phyloP scores from a whole-genome alignment of 2,329 filamentous ascomycete species.

The Dryadomyces quercivorus region DNA sequence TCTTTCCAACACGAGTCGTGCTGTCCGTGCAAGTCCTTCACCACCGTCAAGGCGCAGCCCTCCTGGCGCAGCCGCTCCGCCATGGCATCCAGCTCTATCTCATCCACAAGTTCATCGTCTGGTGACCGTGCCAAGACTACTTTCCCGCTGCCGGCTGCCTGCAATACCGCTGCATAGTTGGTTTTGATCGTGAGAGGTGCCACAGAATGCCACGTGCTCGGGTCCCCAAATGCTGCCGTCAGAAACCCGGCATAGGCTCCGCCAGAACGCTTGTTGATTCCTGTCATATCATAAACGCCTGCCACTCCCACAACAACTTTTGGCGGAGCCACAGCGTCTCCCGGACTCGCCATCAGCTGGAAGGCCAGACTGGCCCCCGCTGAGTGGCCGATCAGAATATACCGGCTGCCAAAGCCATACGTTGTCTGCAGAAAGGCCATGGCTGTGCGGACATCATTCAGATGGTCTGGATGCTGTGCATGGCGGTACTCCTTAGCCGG shows the following conservation, averaged over 20 bases:
- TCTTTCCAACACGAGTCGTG: constrained; percentile 1
- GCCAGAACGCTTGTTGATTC: neutral
- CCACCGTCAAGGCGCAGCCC: neutral
- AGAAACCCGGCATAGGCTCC: neutral
- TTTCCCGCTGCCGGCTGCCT: neutral
- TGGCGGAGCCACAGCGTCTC: neutral
- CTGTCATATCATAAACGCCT: constrained; percentile 1
- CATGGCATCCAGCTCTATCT: neutral
- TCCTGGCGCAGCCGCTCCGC: neutral
- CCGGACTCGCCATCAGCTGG: neutral
- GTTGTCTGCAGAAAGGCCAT: neutral
- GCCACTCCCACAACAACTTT: neutral
- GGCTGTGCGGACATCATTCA: neutral
- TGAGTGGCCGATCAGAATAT: neutral
- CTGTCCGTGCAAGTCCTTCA: neutral
- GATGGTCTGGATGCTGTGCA: constrained; percentile 1
- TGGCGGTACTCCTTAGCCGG: neutral
- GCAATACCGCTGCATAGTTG: neutral
- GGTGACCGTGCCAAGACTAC: neutral
- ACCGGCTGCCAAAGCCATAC: neutral
- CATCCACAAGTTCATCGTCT: constrained; percentile 1
- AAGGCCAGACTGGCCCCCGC: neutral
- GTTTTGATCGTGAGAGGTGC: neutral
- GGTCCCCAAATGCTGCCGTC: neutral
- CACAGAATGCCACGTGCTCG: neutral